Percentiles rank a stretch among this genome's conserved stretches.
These are phyloP conservation scores for Suillus variegatus DNA, from an alignment of 768 basidiomycete genomes.

Conservation along the genomic window DNA sequence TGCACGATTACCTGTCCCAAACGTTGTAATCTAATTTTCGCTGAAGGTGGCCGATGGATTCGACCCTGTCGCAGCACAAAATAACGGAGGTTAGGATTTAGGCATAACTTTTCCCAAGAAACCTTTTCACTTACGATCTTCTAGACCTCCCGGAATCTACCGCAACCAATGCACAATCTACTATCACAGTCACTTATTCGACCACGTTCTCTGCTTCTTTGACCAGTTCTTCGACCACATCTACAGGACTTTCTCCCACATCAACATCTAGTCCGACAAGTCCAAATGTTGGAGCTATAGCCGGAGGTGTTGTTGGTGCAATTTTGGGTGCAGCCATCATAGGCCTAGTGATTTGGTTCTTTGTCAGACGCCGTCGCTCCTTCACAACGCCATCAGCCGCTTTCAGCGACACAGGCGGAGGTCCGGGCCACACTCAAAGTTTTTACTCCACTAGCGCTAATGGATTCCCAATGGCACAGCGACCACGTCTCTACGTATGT, in stretches of 20 bases:
- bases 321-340: conserved; percentile 48
- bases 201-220: conserved; percentile 17
- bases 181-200: conserved; percentile 16
- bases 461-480: conserved; percentile 22
- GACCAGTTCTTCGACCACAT: conserved; percentile 10
- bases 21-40: conserved; percentile 6
- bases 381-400: conserved; percentile 19
- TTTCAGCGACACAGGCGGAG: not conserved
- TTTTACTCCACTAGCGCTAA: conserved; percentile 12
- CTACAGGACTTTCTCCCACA: conserved; percentile 14
- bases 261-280: conserved; percentile 8
- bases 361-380: conserved; percentile 30
- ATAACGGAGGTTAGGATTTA: conserved; percentile 24
- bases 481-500: conserved; percentile 30
- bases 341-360: conserved; percentile 41
- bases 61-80: conserved; percentile 40
- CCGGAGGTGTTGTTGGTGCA: conserved; percentile 67
- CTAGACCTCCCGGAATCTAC: conserved; percentile 48
- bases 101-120: not conserved
- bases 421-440: conserved; percentile 6
- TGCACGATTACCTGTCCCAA: conserved; percentile 29
- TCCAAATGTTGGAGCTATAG: conserved; percentile 53
- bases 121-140: conserved; percentile 4
- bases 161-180: conserved; percentile 32
- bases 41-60: conserved; percentile 34